A percentile compares a stretch with the other conserved stretches of the same genome.
Evolutionary conservation across 257 asterid genomes (phyloP).

Genomic region (Solanum boliviense): DNA sequence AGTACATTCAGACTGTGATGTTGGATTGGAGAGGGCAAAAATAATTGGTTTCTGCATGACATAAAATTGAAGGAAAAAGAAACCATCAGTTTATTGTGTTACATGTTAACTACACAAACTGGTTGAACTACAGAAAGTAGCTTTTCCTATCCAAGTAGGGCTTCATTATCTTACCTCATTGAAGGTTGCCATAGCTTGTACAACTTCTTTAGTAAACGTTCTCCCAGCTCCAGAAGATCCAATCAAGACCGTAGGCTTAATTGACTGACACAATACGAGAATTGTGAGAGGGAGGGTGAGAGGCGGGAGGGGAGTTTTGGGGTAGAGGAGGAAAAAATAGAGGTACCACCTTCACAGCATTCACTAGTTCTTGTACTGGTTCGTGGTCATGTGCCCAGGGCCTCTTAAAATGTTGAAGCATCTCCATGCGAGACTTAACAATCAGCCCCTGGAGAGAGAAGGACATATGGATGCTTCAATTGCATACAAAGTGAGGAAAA

Average conservation of each 20-base stretch:
- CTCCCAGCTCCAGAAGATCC: constrained; percentile 95
- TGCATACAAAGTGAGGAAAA: background rate
- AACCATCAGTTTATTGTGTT: background rate
- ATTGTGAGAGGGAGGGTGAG: background rate
- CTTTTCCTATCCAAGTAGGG: background rate
- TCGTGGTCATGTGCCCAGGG: constrained; percentile 90
- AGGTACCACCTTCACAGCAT: constrained; percentile 64
- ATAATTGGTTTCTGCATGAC: constrained; percentile 66
- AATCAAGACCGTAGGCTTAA: constrained; percentile 76
- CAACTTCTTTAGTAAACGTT: constrained; percentile 83
- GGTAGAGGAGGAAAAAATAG: background rate
- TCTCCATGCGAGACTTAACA: constrained; percentile 54
- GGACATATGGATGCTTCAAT: background rate
- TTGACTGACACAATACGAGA: constrained; percentile 38
- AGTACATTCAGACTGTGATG: constrained; percentile 91
- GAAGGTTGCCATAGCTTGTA: constrained; percentile 57
- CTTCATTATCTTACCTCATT: constrained; percentile 39
- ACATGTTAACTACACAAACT: background rate
- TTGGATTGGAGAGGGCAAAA: constrained; percentile 88
- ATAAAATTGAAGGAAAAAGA: background rate
- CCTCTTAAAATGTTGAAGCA: constrained; percentile 78
- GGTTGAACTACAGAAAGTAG: background rate
- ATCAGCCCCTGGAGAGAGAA: constrained; percentile 53
- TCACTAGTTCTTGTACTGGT: constrained; percentile 46
- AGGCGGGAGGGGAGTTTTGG: background rate